Percentiles rank a stretch among this genome's conserved stretches.
phyloP scores from a whole-genome alignment of 1,139 yeast genomes.

The Chernovozyma aurita region DNA sequence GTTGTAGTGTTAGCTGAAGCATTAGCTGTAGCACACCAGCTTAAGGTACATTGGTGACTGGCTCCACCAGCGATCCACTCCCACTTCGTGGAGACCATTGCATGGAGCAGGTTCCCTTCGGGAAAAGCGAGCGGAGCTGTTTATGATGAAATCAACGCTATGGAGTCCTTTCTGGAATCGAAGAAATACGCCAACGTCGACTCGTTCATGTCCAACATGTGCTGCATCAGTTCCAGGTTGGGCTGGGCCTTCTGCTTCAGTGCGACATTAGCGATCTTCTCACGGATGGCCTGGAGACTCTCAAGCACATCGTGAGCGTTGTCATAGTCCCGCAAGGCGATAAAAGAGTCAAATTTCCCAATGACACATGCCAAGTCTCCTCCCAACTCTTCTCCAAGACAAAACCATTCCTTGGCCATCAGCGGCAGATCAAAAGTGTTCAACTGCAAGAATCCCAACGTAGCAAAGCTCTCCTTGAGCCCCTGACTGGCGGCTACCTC shows the following conservation, averaged over 20 bases:
- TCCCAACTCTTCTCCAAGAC: constrained; percentile 63
- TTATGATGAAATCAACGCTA: constrained; percentile 10
- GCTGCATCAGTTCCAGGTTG: constrained; percentile 5
- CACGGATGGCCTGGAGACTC: constrained; percentile 20
- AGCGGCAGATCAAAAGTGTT: constrained; percentile 51
- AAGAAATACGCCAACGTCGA: constrained; percentile 27
- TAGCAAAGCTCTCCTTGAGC: constrained; percentile 67
- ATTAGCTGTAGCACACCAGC: too few species aligned
- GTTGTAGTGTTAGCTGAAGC: too few species aligned
- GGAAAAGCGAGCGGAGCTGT: too few species aligned
- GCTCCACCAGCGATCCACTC: too few species aligned
- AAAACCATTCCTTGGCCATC: constrained; percentile 80
- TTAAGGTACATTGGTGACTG: too few species aligned
- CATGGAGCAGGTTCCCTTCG: too few species aligned
- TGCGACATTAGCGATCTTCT: constrained; percentile 19
- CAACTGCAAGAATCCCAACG: constrained; percentile 75
- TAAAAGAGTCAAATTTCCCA: constrained; percentile 66
- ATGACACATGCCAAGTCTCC: constrained; percentile 60
- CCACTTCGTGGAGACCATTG: too few species aligned
- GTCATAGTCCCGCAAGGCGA: constrained; percentile 22
- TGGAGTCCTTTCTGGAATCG: constrained; percentile 22
- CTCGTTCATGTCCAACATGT: constrained; percentile 20
- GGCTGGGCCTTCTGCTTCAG: constrained; percentile 16
- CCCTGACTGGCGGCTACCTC: constrained; percentile 78
- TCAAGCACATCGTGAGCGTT: constrained; percentile 24